Percentiles rank a stretch among this genome's conserved stretches.
These are phyloP conservation scores for Alloteropsis semialata DNA, from an alignment of 176 grass and related monocot genomes.

Conservation along the genomic window DNA sequence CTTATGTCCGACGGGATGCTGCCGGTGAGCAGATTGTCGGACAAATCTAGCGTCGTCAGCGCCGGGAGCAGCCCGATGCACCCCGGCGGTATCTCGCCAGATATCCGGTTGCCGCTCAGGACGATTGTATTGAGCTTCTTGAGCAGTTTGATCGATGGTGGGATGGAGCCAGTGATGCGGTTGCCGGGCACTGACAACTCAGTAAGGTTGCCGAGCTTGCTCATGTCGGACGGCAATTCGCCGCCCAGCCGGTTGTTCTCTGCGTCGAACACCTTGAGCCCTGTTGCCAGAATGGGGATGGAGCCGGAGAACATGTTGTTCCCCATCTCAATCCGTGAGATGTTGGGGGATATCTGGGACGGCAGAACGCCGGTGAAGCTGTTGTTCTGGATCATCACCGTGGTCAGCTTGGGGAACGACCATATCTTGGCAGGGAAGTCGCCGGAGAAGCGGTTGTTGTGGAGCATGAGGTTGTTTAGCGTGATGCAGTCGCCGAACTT, in stretches of 20 bases:
- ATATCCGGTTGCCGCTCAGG: constrained; percentile 46
- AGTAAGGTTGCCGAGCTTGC: constrained; percentile 25
- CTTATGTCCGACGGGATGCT: constrained; percentile 46
- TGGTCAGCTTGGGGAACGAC: constrained; percentile 26
- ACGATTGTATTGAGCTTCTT: constrained; percentile 40
- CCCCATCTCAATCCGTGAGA: constrained; percentile 48
- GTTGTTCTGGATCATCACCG: constrained; percentile 56
- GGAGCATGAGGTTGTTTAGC: constrained; percentile 44
- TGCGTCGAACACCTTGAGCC: constrained; percentile 33
- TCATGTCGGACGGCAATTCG: constrained; percentile 32
- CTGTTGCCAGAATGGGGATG: constrained; percentile 18
- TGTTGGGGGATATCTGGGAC: constrained; percentile 7
- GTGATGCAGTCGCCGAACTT: constrained; percentile 19
- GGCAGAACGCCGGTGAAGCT: constrained; percentile 50
- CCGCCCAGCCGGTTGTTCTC: constrained; percentile 57
- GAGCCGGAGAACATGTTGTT: constrained; percentile 57
- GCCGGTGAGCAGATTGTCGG: constrained; percentile 52
- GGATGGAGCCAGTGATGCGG: constrained; percentile 48
- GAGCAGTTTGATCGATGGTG: constrained; percentile 27
- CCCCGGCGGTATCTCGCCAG: constrained; percentile 45
- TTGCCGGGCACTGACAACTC: constrained; percentile 30
- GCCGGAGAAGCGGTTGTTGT: constrained; percentile 56
- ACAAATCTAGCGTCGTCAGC: constrained; percentile 51
- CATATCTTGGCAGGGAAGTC: constrained; percentile 50
- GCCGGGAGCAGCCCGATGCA: constrained; percentile 17